Evolutionary conservation across 1,284 basidiomycete genomes (phyloP).

Genomic region (Sphaerobolus stellatus): DNA sequence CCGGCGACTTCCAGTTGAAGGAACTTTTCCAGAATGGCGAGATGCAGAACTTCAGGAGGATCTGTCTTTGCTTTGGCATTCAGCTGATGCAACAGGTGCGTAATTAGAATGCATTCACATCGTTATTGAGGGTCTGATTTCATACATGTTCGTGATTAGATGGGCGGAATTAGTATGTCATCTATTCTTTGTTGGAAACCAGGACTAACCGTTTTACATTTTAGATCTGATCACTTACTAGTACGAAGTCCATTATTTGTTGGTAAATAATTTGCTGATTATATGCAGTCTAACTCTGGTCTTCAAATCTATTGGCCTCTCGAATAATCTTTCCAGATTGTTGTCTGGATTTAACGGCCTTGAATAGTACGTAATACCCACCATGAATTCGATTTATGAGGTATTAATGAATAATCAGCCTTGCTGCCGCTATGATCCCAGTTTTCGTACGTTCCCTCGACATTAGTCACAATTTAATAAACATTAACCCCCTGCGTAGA

Average conservation of each 20-base stretch:
- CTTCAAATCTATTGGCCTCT: slow-evolving; percentile 59
- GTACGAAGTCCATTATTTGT: slow-evolving; percentile 37
- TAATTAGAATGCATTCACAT: background rate
- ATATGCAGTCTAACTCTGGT: slow-evolving; percentile 34
- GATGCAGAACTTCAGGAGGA: slow-evolving; percentile 64
- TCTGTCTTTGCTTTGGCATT: slow-evolving; percentile 54
- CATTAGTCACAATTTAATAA: too few relatives aligned
- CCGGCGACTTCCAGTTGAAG: slow-evolving; percentile 16
- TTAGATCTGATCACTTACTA: slow-evolving; percentile 64
- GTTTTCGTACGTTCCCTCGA: slow-evolving; percentile 2
- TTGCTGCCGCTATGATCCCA: slow-evolving; percentile 7
- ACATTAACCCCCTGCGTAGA: too few relatives aligned
- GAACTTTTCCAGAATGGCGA: slow-evolving; percentile 61
- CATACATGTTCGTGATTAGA: background rate
- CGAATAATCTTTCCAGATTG: slow-evolving; percentile 59
- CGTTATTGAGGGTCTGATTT: background rate
- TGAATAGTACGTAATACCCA: slow-evolving; percentile 41
- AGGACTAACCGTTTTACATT: slow-evolving; percentile 41
- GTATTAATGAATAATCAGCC: background rate
- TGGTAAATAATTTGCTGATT: slow-evolving; percentile 28
- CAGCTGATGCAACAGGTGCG: slow-evolving; percentile 66
- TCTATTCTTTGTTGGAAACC: background rate
- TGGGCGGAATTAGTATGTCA: slow-evolving; percentile 11
- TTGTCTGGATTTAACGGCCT: slow-evolving; percentile 70
- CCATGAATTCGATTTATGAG: background rate